Evolutionary conservation across 768 basidiomycete genomes (phyloP).

Genomic region (Mrakia frigida): DNA sequence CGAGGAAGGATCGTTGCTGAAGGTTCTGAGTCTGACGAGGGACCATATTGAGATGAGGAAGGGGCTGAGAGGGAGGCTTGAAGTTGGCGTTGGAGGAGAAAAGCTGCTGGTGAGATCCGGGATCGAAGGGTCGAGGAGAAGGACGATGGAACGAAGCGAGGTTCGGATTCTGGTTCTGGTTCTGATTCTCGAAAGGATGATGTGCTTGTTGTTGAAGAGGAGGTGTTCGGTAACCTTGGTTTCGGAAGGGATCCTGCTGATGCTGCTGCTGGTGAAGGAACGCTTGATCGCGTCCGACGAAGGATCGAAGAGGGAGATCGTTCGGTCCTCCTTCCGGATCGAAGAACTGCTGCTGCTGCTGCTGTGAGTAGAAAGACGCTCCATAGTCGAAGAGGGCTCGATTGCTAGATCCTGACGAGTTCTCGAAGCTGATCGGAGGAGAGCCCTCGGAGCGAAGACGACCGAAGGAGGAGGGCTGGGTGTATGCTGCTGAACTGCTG

Average conservation of each 20-base stretch:
- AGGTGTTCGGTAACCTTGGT: too few relatives aligned
- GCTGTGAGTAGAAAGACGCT: not conserved
- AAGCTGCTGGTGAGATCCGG: not conserved
- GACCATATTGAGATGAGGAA: not conserved
- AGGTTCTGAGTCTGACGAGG: not conserved
- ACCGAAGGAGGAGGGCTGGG: not conserved
- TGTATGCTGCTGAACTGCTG: not conserved
- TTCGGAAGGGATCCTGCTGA: not conserved
- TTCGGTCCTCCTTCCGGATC: not conserved
- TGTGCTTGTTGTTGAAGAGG: not conserved
- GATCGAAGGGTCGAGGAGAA: not conserved
- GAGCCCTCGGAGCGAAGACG: constrained; percentile 3
- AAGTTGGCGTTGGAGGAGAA: not conserved
- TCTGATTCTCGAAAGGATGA: not conserved
- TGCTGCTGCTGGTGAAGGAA: not conserved
- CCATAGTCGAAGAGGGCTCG: not conserved
- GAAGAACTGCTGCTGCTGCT: not conserved
- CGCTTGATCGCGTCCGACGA: not conserved
- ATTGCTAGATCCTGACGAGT: not conserved
- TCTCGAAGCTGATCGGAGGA: not conserved
- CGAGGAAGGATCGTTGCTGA: not conserved
- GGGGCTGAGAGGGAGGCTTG: not conserved
- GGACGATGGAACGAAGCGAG: not conserved
- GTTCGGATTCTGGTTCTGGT: not conserved
- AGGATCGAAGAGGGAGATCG: not conserved